Base-by-base conservation (phyloP, 164 flowering plant genomes). In the Pachysandra terminalis region DNA sequence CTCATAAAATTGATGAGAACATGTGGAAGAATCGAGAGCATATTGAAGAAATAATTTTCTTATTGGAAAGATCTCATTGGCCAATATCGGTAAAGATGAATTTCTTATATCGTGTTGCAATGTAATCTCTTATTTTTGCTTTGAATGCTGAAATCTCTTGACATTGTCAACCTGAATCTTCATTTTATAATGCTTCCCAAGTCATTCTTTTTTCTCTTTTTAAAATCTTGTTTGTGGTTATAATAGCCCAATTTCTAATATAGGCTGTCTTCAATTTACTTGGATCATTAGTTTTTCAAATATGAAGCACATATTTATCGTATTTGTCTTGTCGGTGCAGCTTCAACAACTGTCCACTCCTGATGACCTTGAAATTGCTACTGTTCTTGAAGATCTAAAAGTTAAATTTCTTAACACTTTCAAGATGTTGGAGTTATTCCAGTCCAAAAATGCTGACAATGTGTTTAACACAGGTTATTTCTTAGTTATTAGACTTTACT, bases 11-110 rank as follows among this genome's bases (percentile, higher is more conserved):
- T 62, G 98, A 95, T 61, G 94, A 92, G 80, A 95, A 95, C 76
- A 80, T 90, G 94, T 95, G 98, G 98, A 95, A 86, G 85, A 95
- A 95, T 71, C 82, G 98, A 55, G 97, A 95, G 67, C 83, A 91
- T 67, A 83, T 95, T 52, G 98, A 95, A 72, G 97, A 95, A 70
- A 89, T 89, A 48, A 67, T 95, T 6, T 86, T 70, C 72, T 67
- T 91, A 68, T 84, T 95, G 22, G 91, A 90, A 48, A 80, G 56
- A 65, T 81, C 92, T 56, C 83, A 79, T 17, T 91, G 90, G 93
- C 97, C 96, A 57, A 58, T 23, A 37, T 32, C 16, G 84, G 98
- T 90, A 81, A 66, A 61, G 27, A 52, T 21, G 6, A 13, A n/a
- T n/a, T 55, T 49, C 17, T 16, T 17, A 15, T 35, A 15, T 37